Evolutionary conservation across 2,329 filamentous ascomycete genomes (phyloP).

Genomic region (Exophiala xenobiotica): DNA sequence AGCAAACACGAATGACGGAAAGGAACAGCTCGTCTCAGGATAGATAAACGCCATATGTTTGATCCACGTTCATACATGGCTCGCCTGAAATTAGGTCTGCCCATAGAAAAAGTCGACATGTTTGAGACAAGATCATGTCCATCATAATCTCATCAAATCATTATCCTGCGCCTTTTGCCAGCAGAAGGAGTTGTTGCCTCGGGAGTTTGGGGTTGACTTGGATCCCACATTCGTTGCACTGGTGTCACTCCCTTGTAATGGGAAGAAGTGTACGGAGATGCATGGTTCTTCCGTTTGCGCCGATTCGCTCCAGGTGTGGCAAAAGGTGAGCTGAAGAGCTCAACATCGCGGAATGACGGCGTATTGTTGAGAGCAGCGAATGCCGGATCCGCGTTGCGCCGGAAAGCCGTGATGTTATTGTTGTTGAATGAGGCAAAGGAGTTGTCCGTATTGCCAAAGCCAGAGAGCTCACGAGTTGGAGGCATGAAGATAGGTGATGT

Average conservation of each 20-base stretch:
- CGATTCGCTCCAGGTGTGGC: slow-evolving; percentile 18
- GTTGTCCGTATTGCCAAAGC: slow-evolving; percentile 11
- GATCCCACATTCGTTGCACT: slow-evolving; percentile 30
- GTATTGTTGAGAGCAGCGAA: slow-evolving; percentile 42
- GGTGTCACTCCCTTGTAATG: slow-evolving; percentile 32
- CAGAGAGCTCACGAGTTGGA: slow-evolving; percentile 24
- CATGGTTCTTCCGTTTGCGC: slow-evolving; percentile 22
- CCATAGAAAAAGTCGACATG: slow-evolving; percentile 13
- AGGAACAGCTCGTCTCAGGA: neutral
- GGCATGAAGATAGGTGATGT: slow-evolving; percentile 46
- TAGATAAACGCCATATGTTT: slow-evolving; percentile 14
- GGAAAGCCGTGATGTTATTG: slow-evolving; percentile 75
- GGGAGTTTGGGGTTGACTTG: slow-evolving; percentile 24
- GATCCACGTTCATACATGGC: slow-evolving; percentile 20
- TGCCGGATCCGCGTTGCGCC: slow-evolving; percentile 53
- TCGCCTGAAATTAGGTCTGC: slow-evolving; percentile 5
- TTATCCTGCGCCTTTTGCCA: slow-evolving; percentile 24
- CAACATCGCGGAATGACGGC: slow-evolving; percentile 41
- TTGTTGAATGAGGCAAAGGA: slow-evolving; percentile 54
- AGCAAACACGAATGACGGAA: neutral
- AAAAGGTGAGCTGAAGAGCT: slow-evolving; percentile 25
- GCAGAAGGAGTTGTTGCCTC: slow-evolving; percentile 24
- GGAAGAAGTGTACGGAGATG: slow-evolving; percentile 30
- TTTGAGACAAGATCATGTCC: slow-evolving; percentile 14
- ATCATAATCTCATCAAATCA: slow-evolving; percentile 26